Evolutionary conservation across 2,329 filamentous ascomycete genomes (phyloP).

Genomic region (Ophiobolus disseminans): DNA sequence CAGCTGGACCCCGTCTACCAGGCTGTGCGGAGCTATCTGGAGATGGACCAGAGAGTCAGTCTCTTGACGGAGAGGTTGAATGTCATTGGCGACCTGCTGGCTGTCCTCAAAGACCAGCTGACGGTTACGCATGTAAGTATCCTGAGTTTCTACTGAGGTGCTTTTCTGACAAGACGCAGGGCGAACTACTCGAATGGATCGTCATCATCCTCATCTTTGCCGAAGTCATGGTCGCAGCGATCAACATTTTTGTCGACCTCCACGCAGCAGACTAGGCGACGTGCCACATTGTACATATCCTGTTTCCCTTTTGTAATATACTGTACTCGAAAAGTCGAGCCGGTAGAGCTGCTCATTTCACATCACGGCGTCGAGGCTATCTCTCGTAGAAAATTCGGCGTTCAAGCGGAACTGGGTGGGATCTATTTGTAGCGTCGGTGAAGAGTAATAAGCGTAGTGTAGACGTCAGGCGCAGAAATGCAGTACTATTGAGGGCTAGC

Average conservation of each 20-base stretch:
- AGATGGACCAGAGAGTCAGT: conserved; percentile 95
- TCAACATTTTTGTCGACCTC: conserved; percentile 95
- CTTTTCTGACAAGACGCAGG: conserved; percentile 32
- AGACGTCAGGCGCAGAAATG: too few relatives aligned
- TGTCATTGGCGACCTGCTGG: conserved; percentile 91
- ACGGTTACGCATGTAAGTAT: conserved; percentile 71
- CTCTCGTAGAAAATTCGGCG: too few relatives aligned
- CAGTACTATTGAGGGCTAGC: too few relatives aligned
- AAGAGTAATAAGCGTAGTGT: too few relatives aligned
- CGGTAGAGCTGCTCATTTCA: not conserved
- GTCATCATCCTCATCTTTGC: conserved; percentile 96
- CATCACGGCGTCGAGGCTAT: conserved; percentile 9
- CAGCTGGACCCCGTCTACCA: conserved; percentile 96
- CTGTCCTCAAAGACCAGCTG: conserved; percentile 93
- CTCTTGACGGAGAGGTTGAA: conserved; percentile 88
- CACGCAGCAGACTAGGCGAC: conserved; percentile 69
- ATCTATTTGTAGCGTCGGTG: too few relatives aligned
- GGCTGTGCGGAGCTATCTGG: conserved; percentile 91
- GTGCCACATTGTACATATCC: conserved; percentile 21
- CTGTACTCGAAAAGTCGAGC: conserved; percentile 14
- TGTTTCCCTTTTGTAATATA: conserved; percentile 24
- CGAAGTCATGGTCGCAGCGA: conserved; percentile 88
- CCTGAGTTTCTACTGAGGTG: too few relatives aligned
- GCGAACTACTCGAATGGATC: conserved; percentile 61
- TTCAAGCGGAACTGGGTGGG: too few relatives aligned